Conservation (phyloP, 768 basidiomycete genomes). For the Tylopilus rubrobrunneus region DNA sequence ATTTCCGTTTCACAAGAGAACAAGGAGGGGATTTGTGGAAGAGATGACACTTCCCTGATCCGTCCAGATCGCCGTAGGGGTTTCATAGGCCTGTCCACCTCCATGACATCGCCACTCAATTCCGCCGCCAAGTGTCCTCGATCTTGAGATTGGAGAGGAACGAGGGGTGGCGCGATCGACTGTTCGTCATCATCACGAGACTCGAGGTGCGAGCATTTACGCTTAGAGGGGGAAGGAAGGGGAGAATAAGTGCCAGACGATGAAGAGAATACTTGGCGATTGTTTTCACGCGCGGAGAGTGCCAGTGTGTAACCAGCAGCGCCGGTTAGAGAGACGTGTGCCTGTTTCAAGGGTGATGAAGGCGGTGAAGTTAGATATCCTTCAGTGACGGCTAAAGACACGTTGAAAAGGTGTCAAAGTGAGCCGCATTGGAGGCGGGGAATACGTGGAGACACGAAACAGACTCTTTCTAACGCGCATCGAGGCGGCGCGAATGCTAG, state of each 20-base stretch:
- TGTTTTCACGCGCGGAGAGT: slow-evolving; percentile 52
- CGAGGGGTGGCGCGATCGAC: slow-evolving; percentile 13
- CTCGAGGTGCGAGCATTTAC: slow-evolving; percentile 27
- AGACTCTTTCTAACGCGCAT: slow-evolving; percentile 60
- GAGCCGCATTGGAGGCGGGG: slow-evolving; percentile 26
- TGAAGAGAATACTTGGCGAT: slow-evolving; percentile 45
- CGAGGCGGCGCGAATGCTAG: slow-evolving; percentile 53
- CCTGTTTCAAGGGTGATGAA: slow-evolving; percentile 29
- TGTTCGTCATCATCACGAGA: slow-evolving; percentile 18
- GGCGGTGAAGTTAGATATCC: slow-evolving; percentile 52
- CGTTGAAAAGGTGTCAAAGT: slow-evolving; percentile 22
- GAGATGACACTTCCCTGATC: slow-evolving; percentile 26
- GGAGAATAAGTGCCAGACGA: slow-evolving; percentile 31
- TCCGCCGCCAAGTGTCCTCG: slow-evolving; percentile 21
- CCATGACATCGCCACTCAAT: slow-evolving; percentile 27
- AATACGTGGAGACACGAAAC: slow-evolving; percentile 22
- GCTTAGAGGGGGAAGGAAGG: slow-evolving; percentile 35
- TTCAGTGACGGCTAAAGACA: slow-evolving; percentile 51
- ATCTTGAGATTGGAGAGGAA: slow-evolving; percentile 22
- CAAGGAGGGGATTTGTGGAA: slow-evolving; percentile 22
- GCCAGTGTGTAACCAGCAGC: slow-evolving; percentile 35
- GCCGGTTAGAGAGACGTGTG: slow-evolving; percentile 18
- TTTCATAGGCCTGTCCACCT: slow-evolving; percentile 34
- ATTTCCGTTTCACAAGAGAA: slow-evolving; percentile 31
- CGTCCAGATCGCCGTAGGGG: slow-evolving; percentile 32